These are phyloP conservation scores for Shiraia sp. DNA, from an alignment of 2,329 filamentous ascomycete species.

Conservation along the genomic window DNA sequence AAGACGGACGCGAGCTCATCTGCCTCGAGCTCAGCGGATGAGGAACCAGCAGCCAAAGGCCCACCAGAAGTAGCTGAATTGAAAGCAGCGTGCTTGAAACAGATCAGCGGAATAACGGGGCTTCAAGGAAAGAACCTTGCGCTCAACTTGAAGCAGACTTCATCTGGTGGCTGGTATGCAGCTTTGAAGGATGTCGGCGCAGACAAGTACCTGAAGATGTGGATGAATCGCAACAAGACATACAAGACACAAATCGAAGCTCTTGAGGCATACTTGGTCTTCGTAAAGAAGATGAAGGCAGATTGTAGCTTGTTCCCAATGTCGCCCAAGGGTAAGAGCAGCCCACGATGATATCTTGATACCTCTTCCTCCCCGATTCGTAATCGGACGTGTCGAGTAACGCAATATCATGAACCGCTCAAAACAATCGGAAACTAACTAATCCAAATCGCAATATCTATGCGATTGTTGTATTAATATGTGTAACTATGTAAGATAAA, in stretches of 20 bases:
- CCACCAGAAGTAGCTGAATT: conserved; percentile 5
- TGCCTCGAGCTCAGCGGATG: conserved; percentile 5
- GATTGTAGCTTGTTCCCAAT: conserved; percentile 28
- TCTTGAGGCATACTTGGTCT: conserved; percentile 29
- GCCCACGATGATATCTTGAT: neutral
- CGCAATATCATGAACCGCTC: too few species aligned
- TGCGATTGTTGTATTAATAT: too few species aligned
- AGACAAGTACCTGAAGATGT: conserved; percentile 37
- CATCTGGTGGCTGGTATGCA: conserved; percentile 27
- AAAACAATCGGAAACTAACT: too few species aligned
- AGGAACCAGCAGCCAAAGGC: conserved; percentile 4
- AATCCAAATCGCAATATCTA: too few species aligned
- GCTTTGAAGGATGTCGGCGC: conserved; percentile 28
- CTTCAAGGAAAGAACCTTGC: conserved; percentile 27
- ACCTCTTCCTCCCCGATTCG: too few species aligned
- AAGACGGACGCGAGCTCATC: conserved; percentile 8
- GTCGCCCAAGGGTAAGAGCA: conserved; percentile 9
- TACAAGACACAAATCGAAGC: conserved; percentile 25
- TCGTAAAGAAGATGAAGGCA: conserved; percentile 27
- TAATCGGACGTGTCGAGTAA: too few species aligned
- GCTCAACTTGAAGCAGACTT: conserved; percentile 25
- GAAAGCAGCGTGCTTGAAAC: conserved; percentile 11
- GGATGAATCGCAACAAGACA: conserved; percentile 33
- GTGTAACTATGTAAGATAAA: too few species aligned
- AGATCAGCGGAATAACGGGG: conserved; percentile 24